Base-by-base conservation (phyloP, 1,284 basidiomycete genomes). In the Rhodotorula mucilaginosa region DNA sequence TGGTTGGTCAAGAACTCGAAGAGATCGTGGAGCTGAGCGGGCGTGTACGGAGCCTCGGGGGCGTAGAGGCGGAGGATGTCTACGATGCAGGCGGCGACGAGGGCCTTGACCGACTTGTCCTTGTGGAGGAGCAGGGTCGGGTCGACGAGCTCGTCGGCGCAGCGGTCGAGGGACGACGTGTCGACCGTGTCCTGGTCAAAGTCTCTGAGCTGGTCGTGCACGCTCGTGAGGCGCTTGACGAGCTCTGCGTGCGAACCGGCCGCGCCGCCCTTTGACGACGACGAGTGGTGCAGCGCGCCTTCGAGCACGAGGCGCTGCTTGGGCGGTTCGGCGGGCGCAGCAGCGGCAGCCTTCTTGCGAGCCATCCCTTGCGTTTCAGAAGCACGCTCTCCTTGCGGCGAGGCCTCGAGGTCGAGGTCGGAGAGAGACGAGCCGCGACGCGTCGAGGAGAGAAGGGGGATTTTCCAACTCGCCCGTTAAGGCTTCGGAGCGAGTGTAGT, bases 31-130 rank as follows among this genome's bases (percentile, higher is more conserved):
- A 98, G 87, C 81, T 98, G 92, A 61, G 86, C 82, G 62, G 89
- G 88, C 5, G 89, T 95, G 81, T 96, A 99, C 16, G 97, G 97
- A 46, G 97, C 96, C 80, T 98, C 93, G 2, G 97, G 97, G 1
- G 97, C 97, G 81, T 94, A 97, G 60, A 99, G 86, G 51, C 93
- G 84, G 63, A 99, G 87, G 70, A 98, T 84, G 81, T 99, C 95
- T 2, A 94, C 93, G 26, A 99, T 86, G 82, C 94, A 98, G 82
- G 93, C 97, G 0, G 93, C 94, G 8, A 91, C 88, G 77, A 91
- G 92, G 0, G 93, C 94, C 81, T 95, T 97, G 77, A 99, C 92
- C 29, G 93, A 93, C 60, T 88, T 87, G 83, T 98, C 95, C 82
- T 93, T 75, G 77, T 99, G 95, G 46, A 95, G 87, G 58, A 97